phyloP scores from a whole-genome alignment of 495 filamentous ascomycete species.

The Rusavskia elegans region DNA sequence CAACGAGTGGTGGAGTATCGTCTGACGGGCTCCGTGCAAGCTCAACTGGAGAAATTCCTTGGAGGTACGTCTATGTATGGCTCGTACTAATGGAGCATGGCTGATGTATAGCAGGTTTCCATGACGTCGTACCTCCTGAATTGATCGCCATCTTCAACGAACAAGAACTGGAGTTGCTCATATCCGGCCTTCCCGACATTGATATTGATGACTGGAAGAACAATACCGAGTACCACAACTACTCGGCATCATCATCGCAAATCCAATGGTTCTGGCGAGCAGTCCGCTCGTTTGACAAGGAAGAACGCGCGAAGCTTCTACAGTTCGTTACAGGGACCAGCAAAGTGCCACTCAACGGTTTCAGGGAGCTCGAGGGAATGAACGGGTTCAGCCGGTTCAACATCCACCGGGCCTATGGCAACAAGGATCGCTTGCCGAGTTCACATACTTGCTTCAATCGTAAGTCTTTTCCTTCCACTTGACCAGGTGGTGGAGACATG shows the following conservation, averaged over 20 bases:
- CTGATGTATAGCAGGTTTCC: conserved; percentile 53
- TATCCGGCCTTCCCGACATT: conserved; percentile 93
- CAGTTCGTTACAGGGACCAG: conserved; percentile 98
- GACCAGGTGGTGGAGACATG: neutral
- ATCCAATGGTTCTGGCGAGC: conserved; percentile 99
- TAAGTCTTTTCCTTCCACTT: conserved; percentile 35
- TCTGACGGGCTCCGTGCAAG: conserved; percentile 75
- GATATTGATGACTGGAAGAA: conserved; percentile 98
- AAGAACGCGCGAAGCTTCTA: conserved; percentile 91
- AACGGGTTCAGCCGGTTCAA: conserved; percentile 97
- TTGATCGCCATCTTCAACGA: conserved; percentile 97
- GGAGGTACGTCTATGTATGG: conserved; percentile 41
- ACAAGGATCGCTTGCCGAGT: conserved; percentile 89
- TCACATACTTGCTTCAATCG: conserved; percentile 99
- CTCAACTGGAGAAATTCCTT: conserved; percentile 90
- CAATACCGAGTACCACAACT: conserved; percentile 97
- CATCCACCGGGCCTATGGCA: conserved; percentile 96
- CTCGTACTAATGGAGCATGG: neutral
- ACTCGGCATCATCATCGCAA: conserved; percentile 82
- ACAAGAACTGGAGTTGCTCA: conserved; percentile 90
- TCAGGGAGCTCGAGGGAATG: conserved; percentile 99
- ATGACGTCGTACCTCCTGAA: conserved; percentile 91
- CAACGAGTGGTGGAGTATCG: conserved; percentile 87
- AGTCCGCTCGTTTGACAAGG: conserved; percentile 94
- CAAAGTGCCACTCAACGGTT: conserved; percentile 97